A percentile compares a stretch with the other conserved stretches of the same genome.
These are phyloP conservation scores for Microdochium trichocladiopsis DNA, from an alignment of 2,329 filamentous ascomycete species.

Conservation along the genomic window DNA sequence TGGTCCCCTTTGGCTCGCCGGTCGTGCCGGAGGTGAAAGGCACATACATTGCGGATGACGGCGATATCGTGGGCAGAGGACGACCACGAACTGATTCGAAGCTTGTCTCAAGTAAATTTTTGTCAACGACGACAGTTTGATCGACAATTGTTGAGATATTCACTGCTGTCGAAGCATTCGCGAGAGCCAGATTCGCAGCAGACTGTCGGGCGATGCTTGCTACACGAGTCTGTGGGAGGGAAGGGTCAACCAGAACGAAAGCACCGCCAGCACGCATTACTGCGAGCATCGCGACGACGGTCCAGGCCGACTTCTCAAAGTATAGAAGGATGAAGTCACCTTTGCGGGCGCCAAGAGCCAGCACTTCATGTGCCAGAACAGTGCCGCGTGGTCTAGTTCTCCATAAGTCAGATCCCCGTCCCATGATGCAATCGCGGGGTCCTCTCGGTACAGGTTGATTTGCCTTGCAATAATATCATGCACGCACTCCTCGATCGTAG, in stretches of 20 bases:
- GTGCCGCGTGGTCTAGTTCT: conserved; percentile 1
- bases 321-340: conserved; percentile 14
- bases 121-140: background rate
- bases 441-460: background rate
- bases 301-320: conserved; percentile 10
- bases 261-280: conserved; percentile 8
- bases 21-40: background rate
- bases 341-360: background rate
- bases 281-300: conserved; percentile 8
- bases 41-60: conserved; percentile 9
- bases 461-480: background rate
- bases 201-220: conserved; percentile 23
- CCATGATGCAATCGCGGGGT: conserved; percentile 3
- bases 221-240: conserved; percentile 24
- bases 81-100: background rate
- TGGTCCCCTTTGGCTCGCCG: background rate
- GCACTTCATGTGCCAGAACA: conserved; percentile 1
- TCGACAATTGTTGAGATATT: background rate
- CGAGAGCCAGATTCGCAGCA: conserved; percentile 6
- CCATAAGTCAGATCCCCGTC: conserved; percentile 3
- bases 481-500: background rate
- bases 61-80: background rate
- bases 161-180: conserved; percentile 1
- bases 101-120: background rate
- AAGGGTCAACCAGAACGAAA: conserved; percentile 4